Evolutionary conservation across 78 protist genomes (phyloP), one percentile per base, ranked within the genome.

Genomic region (Dictyostelium brefeldianum): DNA sequence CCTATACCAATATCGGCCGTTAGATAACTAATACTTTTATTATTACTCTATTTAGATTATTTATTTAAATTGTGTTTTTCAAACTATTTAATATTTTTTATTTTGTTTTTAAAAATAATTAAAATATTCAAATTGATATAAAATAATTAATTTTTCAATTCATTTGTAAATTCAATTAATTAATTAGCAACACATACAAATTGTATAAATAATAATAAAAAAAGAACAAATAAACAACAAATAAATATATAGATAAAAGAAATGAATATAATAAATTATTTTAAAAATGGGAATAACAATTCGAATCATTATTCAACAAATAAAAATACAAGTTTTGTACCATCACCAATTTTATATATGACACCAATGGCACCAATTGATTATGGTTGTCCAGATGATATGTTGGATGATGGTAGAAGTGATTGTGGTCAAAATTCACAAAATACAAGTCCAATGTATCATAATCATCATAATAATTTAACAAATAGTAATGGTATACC

Each of bases 311-410:
- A 41, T 47, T 22, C 31, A 47, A 25, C 20, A 41, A 74, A 48
- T 36, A 25, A 25, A 22, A 46, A 18, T 3, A 17, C 65, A 12
- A 70, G 64, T 11, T 85, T 85, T 75, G 80, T 79, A 50, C 92
- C 92, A 46, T 85, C 92, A 59, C 92, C 92, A 25, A 65, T 85
- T 3, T 20, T 85, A 15, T 85, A 85, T 75, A 85, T 85, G 92
- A 75, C 92, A 64, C 92, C 92, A 62, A 85, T 85, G 92, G 92
- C 83, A 20, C 92, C 92, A 0, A 85, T 85, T 9, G 92, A 85
- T 75, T 85, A 85, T 75, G 92, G 92, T 17, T 59, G 36, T 59
- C 83, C 92, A 3, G 92, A 85, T 48, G 92, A 85, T 20, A 85
- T 85, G 84, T 29, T 85, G 20, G 83, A 75, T 14, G 92, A 85